Evolutionary conservation across 768 basidiomycete species (phyloP), one percentile per base, ranked within the genome.

Genomic region (Hypholoma fasciculare): DNA sequence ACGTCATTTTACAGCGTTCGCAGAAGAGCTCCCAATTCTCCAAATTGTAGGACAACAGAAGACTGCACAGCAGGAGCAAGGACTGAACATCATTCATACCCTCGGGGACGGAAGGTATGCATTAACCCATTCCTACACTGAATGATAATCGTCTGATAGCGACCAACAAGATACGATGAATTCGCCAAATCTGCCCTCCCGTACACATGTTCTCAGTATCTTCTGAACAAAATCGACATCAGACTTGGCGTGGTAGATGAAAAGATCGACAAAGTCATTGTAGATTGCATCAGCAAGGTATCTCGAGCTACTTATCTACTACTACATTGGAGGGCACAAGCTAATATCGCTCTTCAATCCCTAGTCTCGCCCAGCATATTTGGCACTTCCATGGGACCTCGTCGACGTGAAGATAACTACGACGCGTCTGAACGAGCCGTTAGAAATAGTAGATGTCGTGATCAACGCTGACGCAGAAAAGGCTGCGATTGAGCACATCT

Each of bases 241-340:
- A 53, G 17, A 23, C 53, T 55, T 36, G 54, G 54, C 12, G 30
- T 37, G 12, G 59, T 38, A 13, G 59, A 54, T 23, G 26, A 2
- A 40, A 50, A 46, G 30, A 60, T 60, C 20, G 59, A 60, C 49
- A 11, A 51, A 50, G 59, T 55, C 17, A 60, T 60, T 23, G 48
- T 55, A 40, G 59, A 60, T 36, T 60, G 59, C 30, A 60, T 60
- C 27, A 60, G 53, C 54, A 55, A 60, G 59, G 59, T 60, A 51
- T 55, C 19, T 17, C 20, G 4, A 30, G 6, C 26, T 44, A 17
- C 12, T 39, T 9, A 9, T 49, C 38, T 23, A 40, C 23, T 11
- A 23, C 23, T 23, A 2, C 4, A 4, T 23, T 23, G 23, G 4
- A 23, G 23, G 23, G 23, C 23, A 23, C 23, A 23, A 23, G 23